Evolutionary conservation across 108 stramenopile genomes (phyloP), one percentile per base, ranked within the genome.

Genomic region (Fistulifera pelliculosa): DNA sequence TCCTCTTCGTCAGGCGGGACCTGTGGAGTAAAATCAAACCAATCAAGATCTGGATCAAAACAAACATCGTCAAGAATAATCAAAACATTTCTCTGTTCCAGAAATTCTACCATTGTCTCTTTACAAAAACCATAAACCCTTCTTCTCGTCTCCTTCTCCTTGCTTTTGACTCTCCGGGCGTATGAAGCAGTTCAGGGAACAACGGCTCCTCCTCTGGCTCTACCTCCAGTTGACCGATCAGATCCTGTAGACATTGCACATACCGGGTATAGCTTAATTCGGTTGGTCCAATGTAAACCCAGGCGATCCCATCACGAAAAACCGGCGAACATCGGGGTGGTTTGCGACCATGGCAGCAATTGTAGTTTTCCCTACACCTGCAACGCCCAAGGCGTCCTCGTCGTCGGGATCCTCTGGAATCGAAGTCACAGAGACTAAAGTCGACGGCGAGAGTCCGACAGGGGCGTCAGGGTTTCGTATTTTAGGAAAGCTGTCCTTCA

Each of bases 81-180:
- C 41, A 87, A 58, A 12, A 87, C 69, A 44, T 66, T 75, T 17
- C 64, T 52, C 45, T 64, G 47, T 14, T 65, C 57, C 27, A 87
- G 54, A 6, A 87, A 62, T 22, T 81, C 73, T n/a, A 74, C 79
- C 53, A 83, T 75, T 7, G 68, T 76, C 21, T 69, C 69, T 17
- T 72, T 62, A 79, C 81, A 60, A 79, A 80, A 18, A 76, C 68
- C 85, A 87, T 87, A 31, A 81, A 80, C 13, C 66, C 74, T 24
- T 74, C 73, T 60, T 79, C 82, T n/a, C 81, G 58, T 28, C 77
- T 56, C 1, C 66, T 54, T 7, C 77, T 62, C 41, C 74, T 72
- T 21, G 70, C 51, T 28, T 48, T 49, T 23, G 71, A 50, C 61
- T 87, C 81, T 5, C 72, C 69, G 1, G 81, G 85, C 19, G 55